Conservation (phyloP, 1,139 yeast species). For the Saccharomyces hybrid region DNA sequence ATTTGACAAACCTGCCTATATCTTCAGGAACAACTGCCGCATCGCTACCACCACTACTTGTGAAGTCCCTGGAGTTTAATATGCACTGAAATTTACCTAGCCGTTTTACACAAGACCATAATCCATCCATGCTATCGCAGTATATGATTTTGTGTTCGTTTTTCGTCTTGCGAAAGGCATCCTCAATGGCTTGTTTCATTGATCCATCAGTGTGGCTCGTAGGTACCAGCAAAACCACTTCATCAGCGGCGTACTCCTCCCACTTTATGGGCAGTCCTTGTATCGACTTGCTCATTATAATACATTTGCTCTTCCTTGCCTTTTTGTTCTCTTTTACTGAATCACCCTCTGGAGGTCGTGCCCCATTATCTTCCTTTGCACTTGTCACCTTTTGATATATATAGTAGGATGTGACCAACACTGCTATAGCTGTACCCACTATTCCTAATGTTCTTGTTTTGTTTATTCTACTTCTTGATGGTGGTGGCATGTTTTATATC, state of each 20-base stretch:
- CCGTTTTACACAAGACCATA: background rate
- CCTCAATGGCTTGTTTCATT: background rate
- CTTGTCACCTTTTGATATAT: background rate
- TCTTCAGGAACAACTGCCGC: background rate
- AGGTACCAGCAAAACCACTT: background rate
- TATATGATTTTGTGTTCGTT: background rate
- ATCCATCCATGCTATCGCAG: background rate
- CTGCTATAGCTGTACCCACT: background rate
- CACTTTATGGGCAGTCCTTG: background rate
- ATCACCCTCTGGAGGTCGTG: background rate
- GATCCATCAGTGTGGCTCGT: background rate
- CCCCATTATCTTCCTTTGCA: background rate
- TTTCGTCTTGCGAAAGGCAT: background rate
- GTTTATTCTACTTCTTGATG: background rate
- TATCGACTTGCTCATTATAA: background rate
- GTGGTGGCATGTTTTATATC: background rate
- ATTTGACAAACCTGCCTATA: background rate
- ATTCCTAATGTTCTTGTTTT: background rate
- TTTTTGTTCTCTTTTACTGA: background rate
- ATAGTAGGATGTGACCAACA: background rate
- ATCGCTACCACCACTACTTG: background rate
- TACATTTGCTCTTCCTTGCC: background rate
- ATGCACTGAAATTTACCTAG: background rate
- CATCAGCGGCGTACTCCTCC: background rate
- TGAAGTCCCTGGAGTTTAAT: background rate